phyloP scores from a whole-genome alignment of 2,329 filamentous ascomycete genomes.

The Alternaria viburni region DNA sequence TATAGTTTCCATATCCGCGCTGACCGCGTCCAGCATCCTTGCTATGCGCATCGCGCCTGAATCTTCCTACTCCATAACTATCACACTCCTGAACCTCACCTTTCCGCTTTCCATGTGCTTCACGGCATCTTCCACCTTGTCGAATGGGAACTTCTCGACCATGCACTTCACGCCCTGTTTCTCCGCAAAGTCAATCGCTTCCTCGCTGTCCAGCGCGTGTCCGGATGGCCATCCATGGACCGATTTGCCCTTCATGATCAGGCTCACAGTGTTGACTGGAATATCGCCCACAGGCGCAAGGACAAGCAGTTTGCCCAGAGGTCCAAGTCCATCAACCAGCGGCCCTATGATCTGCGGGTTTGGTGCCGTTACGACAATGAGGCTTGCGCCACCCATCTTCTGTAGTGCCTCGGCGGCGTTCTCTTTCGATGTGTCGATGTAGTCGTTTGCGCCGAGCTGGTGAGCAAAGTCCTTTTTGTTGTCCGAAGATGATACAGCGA shows the following conservation, averaged over 20 bases:
- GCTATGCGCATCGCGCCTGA: neutral
- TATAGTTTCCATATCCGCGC: neutral
- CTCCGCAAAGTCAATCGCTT: constrained; percentile 59
- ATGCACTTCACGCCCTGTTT: constrained; percentile 58
- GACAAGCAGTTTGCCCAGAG: constrained; percentile 65
- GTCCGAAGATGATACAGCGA: constrained; percentile 57
- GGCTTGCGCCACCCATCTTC: constrained; percentile 66
- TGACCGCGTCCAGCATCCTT: neutral
- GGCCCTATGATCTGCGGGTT: constrained; percentile 62
- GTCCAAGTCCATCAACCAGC: constrained; percentile 61
- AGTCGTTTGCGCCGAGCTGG: constrained; percentile 63
- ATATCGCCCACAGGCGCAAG: constrained; percentile 60
- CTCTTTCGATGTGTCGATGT: constrained; percentile 60
- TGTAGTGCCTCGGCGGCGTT: constrained; percentile 59
- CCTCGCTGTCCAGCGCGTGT: constrained; percentile 60
- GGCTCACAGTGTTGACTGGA: constrained; percentile 49
- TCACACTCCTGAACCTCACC: constrained; percentile 59
- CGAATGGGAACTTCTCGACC: constrained; percentile 61
- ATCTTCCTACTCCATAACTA: constrained; percentile 53
- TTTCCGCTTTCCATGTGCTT: constrained; percentile 58
- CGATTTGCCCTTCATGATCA: constrained; percentile 56
- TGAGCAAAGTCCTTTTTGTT: constrained; percentile 62
- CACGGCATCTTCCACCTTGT: constrained; percentile 58
- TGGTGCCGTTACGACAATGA: constrained; percentile 69
- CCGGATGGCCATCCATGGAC: constrained; percentile 62